Evolutionary conservation across 2,329 filamentous ascomycete species (phyloP).

Genomic region (Venturia nashicola): DNA sequence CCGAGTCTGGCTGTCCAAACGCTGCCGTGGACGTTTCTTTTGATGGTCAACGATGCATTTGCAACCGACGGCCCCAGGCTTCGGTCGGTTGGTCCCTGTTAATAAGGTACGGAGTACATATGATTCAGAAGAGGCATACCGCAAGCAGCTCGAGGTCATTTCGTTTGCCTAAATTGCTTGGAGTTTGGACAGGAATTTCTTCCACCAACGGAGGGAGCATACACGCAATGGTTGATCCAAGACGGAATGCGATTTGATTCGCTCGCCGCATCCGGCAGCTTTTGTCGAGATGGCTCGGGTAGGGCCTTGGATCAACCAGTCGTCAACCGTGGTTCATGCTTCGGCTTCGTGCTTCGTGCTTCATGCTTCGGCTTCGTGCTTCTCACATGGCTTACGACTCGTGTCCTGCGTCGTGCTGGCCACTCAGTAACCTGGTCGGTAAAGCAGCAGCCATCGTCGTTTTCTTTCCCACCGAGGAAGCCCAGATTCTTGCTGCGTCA

Average conservation of each 20-base stretch:
- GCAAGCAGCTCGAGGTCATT: not conserved
- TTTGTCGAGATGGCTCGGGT: not conserved
- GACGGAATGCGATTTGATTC: not conserved
- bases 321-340: not conserved
- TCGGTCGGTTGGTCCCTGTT: too few species aligned
- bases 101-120: too few species aligned
- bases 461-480: not conserved
- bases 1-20: too few species aligned
- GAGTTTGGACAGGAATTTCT: not conserved
- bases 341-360: too few species aligned
- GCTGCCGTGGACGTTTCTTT: not conserved
- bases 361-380: too few species aligned
- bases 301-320: not conserved
- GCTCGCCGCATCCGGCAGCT: not conserved
- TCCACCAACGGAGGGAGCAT: not conserved
- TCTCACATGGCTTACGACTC: not conserved
- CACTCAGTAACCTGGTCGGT: not conserved
- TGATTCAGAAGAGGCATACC: not conserved
- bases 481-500: not conserved
- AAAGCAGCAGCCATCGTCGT: not conserved
- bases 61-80: too few species aligned
- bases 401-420: not conserved
- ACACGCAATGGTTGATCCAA: not conserved
- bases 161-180: not conserved
- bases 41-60: not conserved